Evolutionary conservation across 176 grass and related monocot species (phyloP).

Genomic region (Eleusine indica): DNA sequence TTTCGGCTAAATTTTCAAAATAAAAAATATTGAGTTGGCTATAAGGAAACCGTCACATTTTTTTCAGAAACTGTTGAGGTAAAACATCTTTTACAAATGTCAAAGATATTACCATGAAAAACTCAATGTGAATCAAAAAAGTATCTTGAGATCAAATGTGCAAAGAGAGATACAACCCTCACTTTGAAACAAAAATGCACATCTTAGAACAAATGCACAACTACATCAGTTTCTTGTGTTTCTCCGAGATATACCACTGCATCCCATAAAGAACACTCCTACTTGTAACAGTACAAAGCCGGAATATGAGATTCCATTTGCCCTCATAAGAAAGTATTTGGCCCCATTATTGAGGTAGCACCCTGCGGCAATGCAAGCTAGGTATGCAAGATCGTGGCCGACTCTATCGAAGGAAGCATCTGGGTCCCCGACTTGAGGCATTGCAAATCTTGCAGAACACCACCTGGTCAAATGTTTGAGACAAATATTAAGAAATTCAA

Average conservation of each 20-base stretch:
- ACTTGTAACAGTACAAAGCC: not conserved
- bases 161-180: too few species aligned
- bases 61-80: too few species aligned
- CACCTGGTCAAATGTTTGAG: not conserved
- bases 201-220: too few species aligned
- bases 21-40: too few species aligned
- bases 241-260: not conserved
- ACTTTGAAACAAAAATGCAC: too few species aligned
- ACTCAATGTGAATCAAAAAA: too few species aligned
- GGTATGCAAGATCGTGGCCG: not conserved
- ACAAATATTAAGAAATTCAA: not conserved
- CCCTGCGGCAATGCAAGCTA: not conserved
- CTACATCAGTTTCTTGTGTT: not conserved
- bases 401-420: not conserved
- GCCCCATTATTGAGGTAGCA: not conserved
- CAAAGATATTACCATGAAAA: too few species aligned
- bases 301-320: not conserved
- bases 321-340: not conserved
- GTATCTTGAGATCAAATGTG: too few species aligned
- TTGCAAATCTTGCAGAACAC: not conserved
- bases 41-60: too few species aligned
- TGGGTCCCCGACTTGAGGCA: constrained; percentile 8
- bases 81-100: too few species aligned
- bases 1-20: too few species aligned
- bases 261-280: not conserved